phyloP scores from a whole-genome alignment of 202 grass and related monocot genomes.

The Carex arenaria region DNA sequence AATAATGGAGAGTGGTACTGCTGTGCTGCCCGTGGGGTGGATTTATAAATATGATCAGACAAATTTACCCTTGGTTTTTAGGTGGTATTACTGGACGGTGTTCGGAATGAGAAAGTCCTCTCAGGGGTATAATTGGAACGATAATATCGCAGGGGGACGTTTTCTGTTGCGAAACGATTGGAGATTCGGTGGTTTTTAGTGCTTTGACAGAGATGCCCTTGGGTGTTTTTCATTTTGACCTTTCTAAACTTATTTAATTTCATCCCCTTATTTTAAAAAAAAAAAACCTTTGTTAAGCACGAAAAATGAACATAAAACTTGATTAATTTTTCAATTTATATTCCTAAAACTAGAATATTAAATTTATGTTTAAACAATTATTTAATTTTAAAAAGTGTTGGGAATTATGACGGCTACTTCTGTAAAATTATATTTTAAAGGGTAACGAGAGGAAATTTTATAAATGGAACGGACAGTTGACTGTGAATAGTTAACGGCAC shows the following conservation, averaged over 20 bases:
- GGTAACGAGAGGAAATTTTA: neutral
- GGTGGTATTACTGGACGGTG: constrained; percentile 15
- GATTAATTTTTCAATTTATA: neutral
- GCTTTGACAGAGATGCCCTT: neutral
- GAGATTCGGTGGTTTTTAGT: neutral
- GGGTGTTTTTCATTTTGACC: neutral
- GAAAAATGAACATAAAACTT: neutral
- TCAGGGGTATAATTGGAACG: neutral
- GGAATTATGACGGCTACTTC: neutral
- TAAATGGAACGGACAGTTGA: neutral
- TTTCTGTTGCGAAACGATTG: neutral
- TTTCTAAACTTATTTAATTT: neutral
- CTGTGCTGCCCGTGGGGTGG: neutral
- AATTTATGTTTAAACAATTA: neutral
- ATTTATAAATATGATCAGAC: constrained; percentile 13
- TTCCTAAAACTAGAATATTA: neutral
- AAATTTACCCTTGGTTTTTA: neutral
- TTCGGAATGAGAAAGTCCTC: neutral
- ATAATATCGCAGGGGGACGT: neutral
- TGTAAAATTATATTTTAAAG: neutral
- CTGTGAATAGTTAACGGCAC: neutral
- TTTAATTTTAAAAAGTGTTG: neutral
- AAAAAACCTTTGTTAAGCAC: neutral
- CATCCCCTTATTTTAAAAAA: neutral
- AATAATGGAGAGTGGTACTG: neutral